Evolutionary conservation across 441 rosid genomes (phyloP), one percentile per base, ranked within the genome.

Genomic region (Adansonia rubrostipa): DNA sequence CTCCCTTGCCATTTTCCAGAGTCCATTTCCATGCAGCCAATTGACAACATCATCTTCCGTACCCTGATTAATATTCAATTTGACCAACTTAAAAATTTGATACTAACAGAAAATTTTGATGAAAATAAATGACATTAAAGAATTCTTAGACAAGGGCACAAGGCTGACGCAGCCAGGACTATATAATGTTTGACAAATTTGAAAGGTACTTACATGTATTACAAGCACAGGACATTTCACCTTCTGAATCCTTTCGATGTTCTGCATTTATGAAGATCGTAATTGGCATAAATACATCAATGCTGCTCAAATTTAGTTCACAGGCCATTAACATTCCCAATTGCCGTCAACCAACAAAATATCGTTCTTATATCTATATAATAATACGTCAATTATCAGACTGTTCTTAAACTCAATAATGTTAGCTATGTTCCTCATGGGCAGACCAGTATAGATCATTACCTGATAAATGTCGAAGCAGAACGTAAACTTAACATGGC

Each of bases 31-130:
- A 17, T 96, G 99, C 75, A 94, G 84, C 97, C 97, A 96, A 77
- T 94, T 94, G 77, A 96, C 99, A 10, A 96, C 98, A 51, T 96
- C 99, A 44, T 96, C 99, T 48, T 96, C 98, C 1, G 96, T 96
- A 19, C 98, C 99, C 99, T 96, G 90, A 61, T 71, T 62, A 74
- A 71, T 9, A 64, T 54, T 28, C 40, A 54, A 79, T 44, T 22
- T 74, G 80, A 60, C 47, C 60, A n/a, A 51, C 63, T 40, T 53
- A 69, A 66, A 71, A 24, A 19, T 53, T 53, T 20, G 9, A 19
- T 20, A 78, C 5, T 11, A 51, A 66, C 54, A 44, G 57, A 53
- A 60, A 62, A 6, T 28, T 13, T 44, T 0, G n/a, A 47, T 10
- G 33, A 11, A 68, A 47, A 20, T 9, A 19, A 20, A 47, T 2